phyloP scores from a whole-genome alignment of 805 yeast species.

The Cyberlindnera xishuangbannaensis region DNA sequence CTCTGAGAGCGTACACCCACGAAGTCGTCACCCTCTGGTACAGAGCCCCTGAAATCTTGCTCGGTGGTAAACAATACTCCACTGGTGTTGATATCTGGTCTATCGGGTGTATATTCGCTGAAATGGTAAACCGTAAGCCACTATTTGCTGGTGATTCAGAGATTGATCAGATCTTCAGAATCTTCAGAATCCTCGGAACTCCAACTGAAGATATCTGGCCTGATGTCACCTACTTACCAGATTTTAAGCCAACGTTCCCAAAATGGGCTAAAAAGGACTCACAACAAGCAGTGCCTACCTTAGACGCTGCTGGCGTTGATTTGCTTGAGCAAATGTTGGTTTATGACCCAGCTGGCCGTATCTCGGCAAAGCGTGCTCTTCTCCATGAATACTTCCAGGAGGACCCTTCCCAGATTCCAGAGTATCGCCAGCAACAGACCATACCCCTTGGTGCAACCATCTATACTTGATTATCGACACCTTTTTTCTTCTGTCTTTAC shows the following conservation, averaged over 20 bases:
- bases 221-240: conserved; percentile 84
- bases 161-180: conserved; percentile 92
- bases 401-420: conserved; percentile 28
- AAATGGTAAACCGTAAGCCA: conserved; percentile 94
- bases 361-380: conserved; percentile 91
- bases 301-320: conserved; percentile 82
- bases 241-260: conserved; percentile 89
- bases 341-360: conserved; percentile 90
- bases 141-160: conserved; percentile 96
- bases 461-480: conserved; percentile 23
- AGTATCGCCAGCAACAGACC: conserved; percentile 23
- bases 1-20: conserved; percentile 93
- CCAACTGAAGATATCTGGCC: conserved; percentile 95
- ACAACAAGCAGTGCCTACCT: conserved; percentile 64
- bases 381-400: conserved; percentile 81
- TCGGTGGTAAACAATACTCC: conserved; percentile 95
- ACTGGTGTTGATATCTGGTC: conserved; percentile 99
- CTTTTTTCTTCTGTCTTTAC: too few relatives aligned
- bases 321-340: conserved; percentile 71
- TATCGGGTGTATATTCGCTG: conserved; percentile 95
- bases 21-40: conserved; percentile 98
- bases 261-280: conserved; percentile 77
- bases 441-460: conserved; percentile 28
- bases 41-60: conserved; percentile 89
- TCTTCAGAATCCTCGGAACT: conserved; percentile 88